Evolutionary conservation across 805 yeast genomes (phyloP).

Genomic region (Saccharomyces mikatae): DNA sequence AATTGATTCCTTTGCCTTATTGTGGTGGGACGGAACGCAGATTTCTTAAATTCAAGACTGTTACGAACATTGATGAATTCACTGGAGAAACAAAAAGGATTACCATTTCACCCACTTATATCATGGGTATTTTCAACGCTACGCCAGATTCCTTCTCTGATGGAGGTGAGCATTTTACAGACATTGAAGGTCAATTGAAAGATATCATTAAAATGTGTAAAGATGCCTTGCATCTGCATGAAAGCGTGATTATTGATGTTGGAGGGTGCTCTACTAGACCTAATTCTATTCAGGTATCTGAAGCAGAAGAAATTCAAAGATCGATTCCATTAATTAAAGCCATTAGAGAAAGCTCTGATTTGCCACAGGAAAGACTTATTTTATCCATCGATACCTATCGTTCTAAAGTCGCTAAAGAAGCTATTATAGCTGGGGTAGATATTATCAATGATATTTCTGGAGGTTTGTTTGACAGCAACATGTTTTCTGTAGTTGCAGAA

Average conservation of each 20-base stretch:
- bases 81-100: conserved; percentile 31
- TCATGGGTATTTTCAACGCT: conserved; percentile 84
- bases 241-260: conserved; percentile 57
- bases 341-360: conserved; percentile 40
- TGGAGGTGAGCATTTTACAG: conserved; percentile 46
- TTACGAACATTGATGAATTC: conserved; percentile 39
- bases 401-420: conserved; percentile 59
- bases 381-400: conserved; percentile 88
- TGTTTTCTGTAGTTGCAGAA: conserved; percentile 63
- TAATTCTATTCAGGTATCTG: conserved; percentile 53
- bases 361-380: conserved; percentile 35
- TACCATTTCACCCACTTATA: conserved; percentile 37
- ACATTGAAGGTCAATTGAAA: conserved; percentile 35
- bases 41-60: conserved; percentile 20
- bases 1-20: conserved; percentile 39
- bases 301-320: conserved; percentile 59
- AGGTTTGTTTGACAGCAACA: conserved; percentile 59
- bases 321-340: conserved; percentile 63
- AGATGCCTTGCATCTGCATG: conserved; percentile 45
- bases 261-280: conserved; percentile 97
- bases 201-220: conserved; percentile 43
- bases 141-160: conserved; percentile 97
- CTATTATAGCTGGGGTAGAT: conserved; percentile 74
- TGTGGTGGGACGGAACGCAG: conserved; percentile 16
- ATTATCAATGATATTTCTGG: conserved; percentile 87